These are phyloP conservation scores for Acorus gramineus DNA, from an alignment of 106 monocot species.

Conservation along the genomic window DNA sequence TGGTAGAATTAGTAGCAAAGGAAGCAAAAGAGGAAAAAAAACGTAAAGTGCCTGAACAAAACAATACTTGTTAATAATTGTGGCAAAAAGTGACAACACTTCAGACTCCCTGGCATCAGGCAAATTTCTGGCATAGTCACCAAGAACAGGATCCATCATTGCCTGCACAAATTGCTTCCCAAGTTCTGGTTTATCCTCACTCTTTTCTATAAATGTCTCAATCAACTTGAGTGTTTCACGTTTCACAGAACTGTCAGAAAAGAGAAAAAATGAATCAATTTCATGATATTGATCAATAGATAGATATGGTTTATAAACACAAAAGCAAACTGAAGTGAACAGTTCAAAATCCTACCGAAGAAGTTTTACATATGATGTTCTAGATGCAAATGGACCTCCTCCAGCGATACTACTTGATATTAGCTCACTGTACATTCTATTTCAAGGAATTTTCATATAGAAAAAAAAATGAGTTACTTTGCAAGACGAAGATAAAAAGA, in stretches of 20 bases:
- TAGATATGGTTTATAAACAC: too few relatives aligned
- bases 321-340: background rate
- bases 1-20: too few relatives aligned
- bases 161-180: constrained; percentile 98
- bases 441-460: background rate
- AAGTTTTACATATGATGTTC: constrained; percentile 92
- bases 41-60: background rate
- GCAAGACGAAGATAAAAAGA: background rate
- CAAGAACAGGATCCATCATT: constrained; percentile 98
- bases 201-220: constrained; percentile 96
- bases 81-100: constrained; percentile 91
- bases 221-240: constrained; percentile 92
- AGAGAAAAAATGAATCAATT: too few relatives aligned
- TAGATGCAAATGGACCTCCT: constrained; percentile 94
- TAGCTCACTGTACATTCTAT: constrained; percentile 99
- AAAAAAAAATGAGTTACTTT: constrained; percentile 3
- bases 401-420: constrained; percentile 88
- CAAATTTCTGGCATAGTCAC: constrained; percentile 94
- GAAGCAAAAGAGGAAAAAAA: background rate
- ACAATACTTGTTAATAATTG: constrained; percentile 77
- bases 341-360: constrained; percentile 38
- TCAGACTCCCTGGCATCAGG: constrained; percentile 99
- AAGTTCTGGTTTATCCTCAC: constrained; percentile 80
- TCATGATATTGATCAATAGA: too few relatives aligned
- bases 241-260: constrained; percentile 71